Percentiles rank a stretch among this genome's conserved stretches.
Evolutionary conservation across 805 yeast genomes (phyloP).

Genomic region (Yamadazyma philogaea): DNA sequence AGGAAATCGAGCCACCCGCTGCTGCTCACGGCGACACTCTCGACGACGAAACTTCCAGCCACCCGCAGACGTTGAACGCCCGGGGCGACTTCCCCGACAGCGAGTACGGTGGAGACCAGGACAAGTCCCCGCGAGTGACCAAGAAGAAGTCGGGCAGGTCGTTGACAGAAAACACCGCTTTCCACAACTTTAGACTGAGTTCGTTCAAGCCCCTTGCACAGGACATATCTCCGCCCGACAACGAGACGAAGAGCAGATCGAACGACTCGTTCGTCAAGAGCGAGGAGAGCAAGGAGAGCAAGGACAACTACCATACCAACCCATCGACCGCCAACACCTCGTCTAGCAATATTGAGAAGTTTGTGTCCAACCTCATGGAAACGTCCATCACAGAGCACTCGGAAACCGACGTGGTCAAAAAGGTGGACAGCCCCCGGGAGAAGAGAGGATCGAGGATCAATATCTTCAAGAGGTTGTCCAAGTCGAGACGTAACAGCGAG

Average conservation of each 20-base stretch:
- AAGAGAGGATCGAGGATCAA: conserved; percentile 22
- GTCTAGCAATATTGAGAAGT: conserved; percentile 8
- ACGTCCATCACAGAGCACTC: conserved; percentile 2
- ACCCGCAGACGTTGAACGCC: background rate
- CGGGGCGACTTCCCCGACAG: background rate
- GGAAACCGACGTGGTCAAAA: background rate
- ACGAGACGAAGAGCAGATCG: conserved; percentile 3
- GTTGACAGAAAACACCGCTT: conserved; percentile 35
- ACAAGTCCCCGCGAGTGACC: conserved; percentile 7
- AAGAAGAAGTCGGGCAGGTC: conserved; percentile 23
- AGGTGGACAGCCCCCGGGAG: background rate
- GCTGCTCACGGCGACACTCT: conserved; percentile 3
- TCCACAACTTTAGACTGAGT: conserved; percentile 27
- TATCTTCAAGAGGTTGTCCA: conserved; percentile 34
- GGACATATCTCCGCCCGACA: conserved; percentile 2
- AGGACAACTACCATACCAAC: conserved; percentile 13
- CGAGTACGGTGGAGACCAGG: conserved; percentile 13
- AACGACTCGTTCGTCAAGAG: conserved; percentile 16
- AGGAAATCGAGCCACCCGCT: conserved; percentile 2
- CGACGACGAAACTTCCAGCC: conserved; percentile 6
- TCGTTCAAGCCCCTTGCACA: background rate
- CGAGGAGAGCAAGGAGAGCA: conserved; percentile 9
- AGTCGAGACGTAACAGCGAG: conserved; percentile 21
- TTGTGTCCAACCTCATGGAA: background rate
- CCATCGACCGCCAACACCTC: conserved; percentile 20